These are phyloP conservation scores for Argentina anserina DNA, from an alignment of 306 rosid species.

Conservation along the genomic window DNA sequence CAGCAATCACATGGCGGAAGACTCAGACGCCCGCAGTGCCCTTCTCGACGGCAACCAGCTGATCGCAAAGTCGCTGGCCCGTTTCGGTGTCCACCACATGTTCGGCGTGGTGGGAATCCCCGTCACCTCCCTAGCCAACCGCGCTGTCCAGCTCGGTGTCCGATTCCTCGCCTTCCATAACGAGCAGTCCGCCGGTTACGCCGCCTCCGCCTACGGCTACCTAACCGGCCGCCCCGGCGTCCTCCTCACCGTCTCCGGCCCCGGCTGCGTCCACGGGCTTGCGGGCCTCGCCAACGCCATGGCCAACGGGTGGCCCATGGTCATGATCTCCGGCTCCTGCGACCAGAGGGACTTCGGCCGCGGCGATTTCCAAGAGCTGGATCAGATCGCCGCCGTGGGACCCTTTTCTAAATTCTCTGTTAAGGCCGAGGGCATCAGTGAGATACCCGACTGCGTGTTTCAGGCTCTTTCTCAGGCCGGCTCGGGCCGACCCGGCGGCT, in stretches of 20 bases:
- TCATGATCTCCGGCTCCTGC: slow-evolving; percentile 91
- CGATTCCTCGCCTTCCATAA: slow-evolving; percentile 87
- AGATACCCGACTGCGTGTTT: slow-evolving; percentile 60
- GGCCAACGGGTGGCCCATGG: slow-evolving; percentile 78
- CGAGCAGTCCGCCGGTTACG: slow-evolving; percentile 95
- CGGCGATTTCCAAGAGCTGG: slow-evolving; percentile 94
- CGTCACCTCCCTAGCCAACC: slow-evolving; percentile 79
- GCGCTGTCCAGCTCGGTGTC: slow-evolving; percentile 76
- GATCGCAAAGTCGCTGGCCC: slow-evolving; percentile 59
- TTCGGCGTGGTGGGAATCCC: slow-evolving; percentile 98
- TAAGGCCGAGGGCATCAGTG: slow-evolving; percentile 46
- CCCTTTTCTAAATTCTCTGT: slow-evolving; percentile 71
- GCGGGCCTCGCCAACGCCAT: slow-evolving; percentile 85
- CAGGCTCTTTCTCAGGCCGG: slow-evolving; percentile 46
- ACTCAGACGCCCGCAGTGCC: neutral
- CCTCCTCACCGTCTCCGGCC: slow-evolving; percentile 90
- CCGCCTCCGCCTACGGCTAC: slow-evolving; percentile 95
- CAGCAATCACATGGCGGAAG: slow-evolving; percentile 19
- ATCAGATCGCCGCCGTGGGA: slow-evolving; percentile 71
- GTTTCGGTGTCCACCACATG: slow-evolving; percentile 70
- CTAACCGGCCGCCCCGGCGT: slow-evolving; percentile 76
- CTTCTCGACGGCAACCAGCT: slow-evolving; percentile 63
- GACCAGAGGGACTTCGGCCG: slow-evolving; percentile 78
- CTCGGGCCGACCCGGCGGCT: slow-evolving; percentile 78
- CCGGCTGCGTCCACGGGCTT: slow-evolving; percentile 96